phyloP scores from a whole-genome alignment of 2,329 filamentous ascomycete species.

The Calonectria pseudoturangicola region DNA sequence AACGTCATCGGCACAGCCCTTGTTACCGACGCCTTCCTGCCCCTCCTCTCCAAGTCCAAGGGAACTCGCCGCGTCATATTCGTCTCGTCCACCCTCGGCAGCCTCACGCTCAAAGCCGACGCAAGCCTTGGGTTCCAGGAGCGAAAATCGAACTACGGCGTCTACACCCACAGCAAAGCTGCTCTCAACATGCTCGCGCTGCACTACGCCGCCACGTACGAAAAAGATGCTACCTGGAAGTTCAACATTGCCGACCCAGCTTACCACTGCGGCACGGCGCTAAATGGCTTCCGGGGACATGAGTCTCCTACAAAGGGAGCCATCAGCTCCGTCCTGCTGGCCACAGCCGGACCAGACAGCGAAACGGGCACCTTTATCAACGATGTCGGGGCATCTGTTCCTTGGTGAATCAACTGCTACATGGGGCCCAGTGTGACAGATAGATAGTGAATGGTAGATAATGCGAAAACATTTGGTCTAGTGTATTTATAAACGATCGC shows the following conservation, averaged over 20 bases:
- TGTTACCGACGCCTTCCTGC: slow-evolving; percentile 43
- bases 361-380: slow-evolving; percentile 39
- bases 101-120: slow-evolving; percentile 42
- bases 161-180: slow-evolving; percentile 46
- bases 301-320: slow-evolving; percentile 35
- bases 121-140: neutral
- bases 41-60: slow-evolving; percentile 37
- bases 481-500: slow-evolving; percentile 38
- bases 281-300: slow-evolving; percentile 38
- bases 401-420: slow-evolving; percentile 26
- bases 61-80: slow-evolving; percentile 43
- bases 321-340: slow-evolving; percentile 32
- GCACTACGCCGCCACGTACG: slow-evolving; percentile 40
- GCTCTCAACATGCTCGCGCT: slow-evolving; percentile 47
- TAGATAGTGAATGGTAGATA: slow-evolving; percentile 1
- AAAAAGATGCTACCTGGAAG: slow-evolving; percentile 39
- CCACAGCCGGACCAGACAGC: slow-evolving; percentile 28
- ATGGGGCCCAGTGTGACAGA: neutral
- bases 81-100: slow-evolving; percentile 43
- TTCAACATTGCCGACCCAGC: slow-evolving; percentile 42
- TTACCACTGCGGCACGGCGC: slow-evolving; percentile 31
- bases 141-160: slow-evolving; percentile 27
- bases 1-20: slow-evolving; percentile 46
- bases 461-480: slow-evolving; percentile 3
- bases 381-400: slow-evolving; percentile 28